Base-by-base conservation (phyloP, 176 grass and related monocot species). In the Paspalum vaginatum region DNA sequence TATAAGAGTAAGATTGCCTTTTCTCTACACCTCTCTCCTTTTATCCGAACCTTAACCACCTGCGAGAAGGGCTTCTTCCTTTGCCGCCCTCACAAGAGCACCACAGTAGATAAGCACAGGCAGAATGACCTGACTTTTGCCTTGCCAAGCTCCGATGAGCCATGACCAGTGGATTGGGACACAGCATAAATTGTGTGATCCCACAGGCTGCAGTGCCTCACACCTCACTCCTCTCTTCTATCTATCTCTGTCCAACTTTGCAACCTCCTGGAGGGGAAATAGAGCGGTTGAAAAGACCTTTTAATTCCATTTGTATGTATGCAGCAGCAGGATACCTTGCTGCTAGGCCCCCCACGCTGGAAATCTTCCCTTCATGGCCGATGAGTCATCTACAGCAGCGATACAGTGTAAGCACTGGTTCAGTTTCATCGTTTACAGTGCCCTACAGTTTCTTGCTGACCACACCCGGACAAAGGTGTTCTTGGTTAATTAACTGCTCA, bases 281-380 rank as follows among this genome's bases (percentile, higher is more conserved):
- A 51, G 24, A 44, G 62, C 3, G 48, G 75, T 85, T 84, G 87
- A 81, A 50, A 76, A 81, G 64, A 79, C 81, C 84, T 85, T 85
- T 86, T 84, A 88, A 85, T 84, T 78, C 82, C 81, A 39, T 90
- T 83, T 92, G 63, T 82, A 78, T 86, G 43, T 50, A 82, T 89
- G 88, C 73, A 85, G 82, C 78, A 77, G 87, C 72, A 78, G 87
- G 83, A 72, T 85, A 85, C 76, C 77, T 89, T 48, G 79, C 94
- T 77, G 66, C 65, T 75, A 91, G 86, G 63, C 84, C 88, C 73
- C 81, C 88, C 66, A 97, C 81, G 48, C 88, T 97, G 73, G 84
- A 97, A 51, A 97, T 93, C 88, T 93, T 97, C 81, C 91, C 94
- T 83, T 93, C 91, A 80, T 89, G 94, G 91, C 86, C 91, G 91